Base-by-base conservation (phyloP, 2,329 filamentous ascomycete genomes). In the Fusarium sp. region DNA sequence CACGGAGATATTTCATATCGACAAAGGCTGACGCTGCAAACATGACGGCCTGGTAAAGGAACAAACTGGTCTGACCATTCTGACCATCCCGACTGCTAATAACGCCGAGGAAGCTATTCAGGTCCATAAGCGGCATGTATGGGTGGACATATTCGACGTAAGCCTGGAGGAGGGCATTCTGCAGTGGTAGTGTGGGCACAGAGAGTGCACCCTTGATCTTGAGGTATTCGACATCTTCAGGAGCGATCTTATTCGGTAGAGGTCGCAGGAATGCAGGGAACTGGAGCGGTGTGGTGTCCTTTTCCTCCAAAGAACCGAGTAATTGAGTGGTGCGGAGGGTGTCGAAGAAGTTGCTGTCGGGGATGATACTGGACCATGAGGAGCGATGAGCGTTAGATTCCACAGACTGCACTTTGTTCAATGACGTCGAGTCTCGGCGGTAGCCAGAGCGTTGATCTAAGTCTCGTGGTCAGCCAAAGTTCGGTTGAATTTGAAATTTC, bases 1-100 rank as follows among this genome's bases (percentile, higher is more conserved):
- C 87, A 35, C 87, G 88, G 46, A 98, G 83, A 75, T 90, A 85
- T 57, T 90, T 87, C 81, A 93, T 90, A 72, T 96, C 93, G 58
- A 97, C 90, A 76, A 96, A 97, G 1, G 94, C 93, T 3, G 92
- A 92, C 2, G 92, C 94, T 2, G 93, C 91, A 77, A 97, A 98
- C 93, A 97, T 97, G 74, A 97, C 91, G 13, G 94, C 92, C 76
- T 97, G 95, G 78, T 97, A 97, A 3, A 97, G 82, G 60, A 97
- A 87, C 72, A 98, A 82, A 80, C 94, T 97, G 73, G 94, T 85
- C 75, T 89, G 90, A 11, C 90, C 90, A 70, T 87, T 84, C 46
- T 86, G 83, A 15, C 92, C 92, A 76, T 96, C 91, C 13, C 85
- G 83, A 58, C 84, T 83, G 72, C 89, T 87, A 67, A 94, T 84